Percentiles rank a stretch among this genome's conserved stretches.
phyloP scores from a whole-genome alignment of 2,329 filamentous ascomycete species.

The Penicillium sp. region DNA sequence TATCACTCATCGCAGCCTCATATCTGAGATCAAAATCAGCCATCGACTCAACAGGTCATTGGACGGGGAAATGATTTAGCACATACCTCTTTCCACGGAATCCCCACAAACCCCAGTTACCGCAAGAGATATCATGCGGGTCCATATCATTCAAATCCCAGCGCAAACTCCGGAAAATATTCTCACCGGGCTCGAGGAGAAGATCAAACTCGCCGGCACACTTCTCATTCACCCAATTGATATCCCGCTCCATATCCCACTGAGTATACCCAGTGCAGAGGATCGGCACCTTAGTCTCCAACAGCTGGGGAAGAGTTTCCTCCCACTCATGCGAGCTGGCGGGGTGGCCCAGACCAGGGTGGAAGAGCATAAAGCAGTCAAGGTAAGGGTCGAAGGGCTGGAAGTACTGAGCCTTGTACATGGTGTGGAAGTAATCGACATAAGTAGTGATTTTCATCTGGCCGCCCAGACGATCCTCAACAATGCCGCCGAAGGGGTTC shows the following conservation, averaged over 20 bases:
- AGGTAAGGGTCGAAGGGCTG: slow-evolving; percentile 97
- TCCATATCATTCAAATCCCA: slow-evolving; percentile 98
- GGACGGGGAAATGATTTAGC: too few species aligned
- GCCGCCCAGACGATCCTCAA: slow-evolving; percentile 86
- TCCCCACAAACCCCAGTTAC: slow-evolving; percentile 96
- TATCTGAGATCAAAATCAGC: slow-evolving; percentile 36
- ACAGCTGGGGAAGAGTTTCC: slow-evolving; percentile 81
- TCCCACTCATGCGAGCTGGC: slow-evolving; percentile 93
- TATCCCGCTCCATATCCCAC: slow-evolving; percentile 90
- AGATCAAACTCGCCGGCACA: slow-evolving; percentile 90
- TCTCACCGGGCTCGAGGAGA: slow-evolving; percentile 89
- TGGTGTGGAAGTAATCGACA: slow-evolving; percentile 96
- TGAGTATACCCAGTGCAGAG: slow-evolving; percentile 96
- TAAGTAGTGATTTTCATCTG: slow-evolving; percentile 97
- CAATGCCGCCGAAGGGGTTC: slow-evolving; percentile 92
- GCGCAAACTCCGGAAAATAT: slow-evolving; percentile 86
- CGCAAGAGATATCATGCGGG: slow-evolving; percentile 89
- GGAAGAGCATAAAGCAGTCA: slow-evolving; percentile 96
- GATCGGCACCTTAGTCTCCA: slow-evolving; percentile 95
- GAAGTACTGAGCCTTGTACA: slow-evolving; percentile 89
- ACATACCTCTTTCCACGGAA: slow-evolving; percentile 94
- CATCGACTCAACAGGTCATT: not conserved
- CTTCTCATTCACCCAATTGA: slow-evolving; percentile 85
- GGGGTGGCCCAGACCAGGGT: slow-evolving; percentile 93
- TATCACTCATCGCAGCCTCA: slow-evolving; percentile 39